Percentiles rank a stretch among this genome's conserved stretches.
Evolutionary conservation across 768 basidiomycete genomes (phyloP).

Genomic region (Mycena chlorophos): DNA sequence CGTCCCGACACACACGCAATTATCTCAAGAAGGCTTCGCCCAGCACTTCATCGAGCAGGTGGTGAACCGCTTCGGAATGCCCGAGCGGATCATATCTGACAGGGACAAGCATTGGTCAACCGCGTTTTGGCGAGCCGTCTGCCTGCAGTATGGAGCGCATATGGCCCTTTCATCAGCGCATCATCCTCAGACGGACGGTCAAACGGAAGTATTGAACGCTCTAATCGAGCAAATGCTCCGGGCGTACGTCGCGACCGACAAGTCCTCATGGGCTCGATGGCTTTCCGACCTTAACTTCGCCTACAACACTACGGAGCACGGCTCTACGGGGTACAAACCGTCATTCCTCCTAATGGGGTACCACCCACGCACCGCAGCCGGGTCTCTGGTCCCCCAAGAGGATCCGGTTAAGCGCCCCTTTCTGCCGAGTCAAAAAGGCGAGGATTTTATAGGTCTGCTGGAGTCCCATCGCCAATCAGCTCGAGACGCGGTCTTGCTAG

Average conservation of each 20-base stretch:
- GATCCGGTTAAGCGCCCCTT: conserved; percentile 9
- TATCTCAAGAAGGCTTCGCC: conserved; percentile 12
- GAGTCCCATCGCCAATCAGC: conserved; percentile 9
- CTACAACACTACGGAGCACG: conserved; percentile 31
- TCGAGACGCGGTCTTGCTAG: conserved; percentile 19
- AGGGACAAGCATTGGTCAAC: conserved; percentile 13
- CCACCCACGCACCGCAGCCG: conserved; percentile 16
- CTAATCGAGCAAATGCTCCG: conserved; percentile 31
- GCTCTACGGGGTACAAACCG: conserved; percentile 28
- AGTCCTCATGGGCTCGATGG: conserved; percentile 28
- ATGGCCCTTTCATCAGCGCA: conserved; percentile 29
- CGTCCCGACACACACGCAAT: conserved; percentile 24
- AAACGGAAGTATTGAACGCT: conserved; percentile 30
- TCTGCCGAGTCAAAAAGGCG: conserved; percentile 11
- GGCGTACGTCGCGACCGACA: conserved; percentile 28
- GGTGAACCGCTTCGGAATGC: conserved; percentile 8
- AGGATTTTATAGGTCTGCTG: conserved; percentile 4
- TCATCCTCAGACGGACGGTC: conserved; percentile 45
- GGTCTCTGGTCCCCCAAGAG: neutral
- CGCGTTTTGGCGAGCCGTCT: conserved; percentile 21
- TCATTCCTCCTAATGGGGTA: conserved; percentile 32
- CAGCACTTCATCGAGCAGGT: conserved; percentile 11
- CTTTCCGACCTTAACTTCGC: conserved; percentile 29
- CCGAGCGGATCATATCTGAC: no score
- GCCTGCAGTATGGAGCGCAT: neutral